Conservation (phyloP, 1,284 basidiomycete genomes). For the Papiliotrema flavescens region DNA sequence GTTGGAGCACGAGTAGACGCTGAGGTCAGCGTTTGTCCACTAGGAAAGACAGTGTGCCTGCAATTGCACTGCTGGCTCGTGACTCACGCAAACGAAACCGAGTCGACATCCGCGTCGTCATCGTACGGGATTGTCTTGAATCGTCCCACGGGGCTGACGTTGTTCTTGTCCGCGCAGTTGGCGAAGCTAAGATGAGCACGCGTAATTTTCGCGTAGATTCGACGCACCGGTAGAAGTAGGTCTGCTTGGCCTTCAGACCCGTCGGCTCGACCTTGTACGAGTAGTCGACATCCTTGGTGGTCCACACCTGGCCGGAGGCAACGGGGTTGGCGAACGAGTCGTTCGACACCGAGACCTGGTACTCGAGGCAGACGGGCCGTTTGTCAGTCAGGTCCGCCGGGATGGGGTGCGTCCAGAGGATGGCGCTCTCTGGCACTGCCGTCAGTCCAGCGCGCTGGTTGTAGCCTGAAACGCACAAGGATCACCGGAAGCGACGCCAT, state of each 20-base stretch:
- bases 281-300: constrained; percentile 15
- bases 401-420: constrained; percentile 13
- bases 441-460: background rate
- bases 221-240: constrained; percentile 13
- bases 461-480: constrained; percentile 7
- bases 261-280: constrained; percentile 18
- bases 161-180: constrained; percentile 11
- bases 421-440: background rate
- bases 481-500: constrained; percentile 21
- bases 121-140: constrained; percentile 11
- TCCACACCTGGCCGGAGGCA: constrained; percentile 10
- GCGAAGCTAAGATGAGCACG: constrained; percentile 3
- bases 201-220: background rate
- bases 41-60: no score
- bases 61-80: no score
- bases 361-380: constrained; percentile 9
- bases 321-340: background rate
- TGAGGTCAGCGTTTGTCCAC: constrained; percentile 1
- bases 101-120: constrained; percentile 2
- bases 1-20: constrained; percentile 52
- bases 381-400: background rate
- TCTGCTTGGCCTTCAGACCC: constrained; percentile 10
- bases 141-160: constrained; percentile 11
- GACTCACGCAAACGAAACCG: constrained; percentile 10
- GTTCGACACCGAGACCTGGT: constrained; percentile 6